These are phyloP conservation scores for Trichoderma asperellum DNA, from an alignment of 2,329 filamentous ascomycete species.

Conservation along the genomic window DNA sequence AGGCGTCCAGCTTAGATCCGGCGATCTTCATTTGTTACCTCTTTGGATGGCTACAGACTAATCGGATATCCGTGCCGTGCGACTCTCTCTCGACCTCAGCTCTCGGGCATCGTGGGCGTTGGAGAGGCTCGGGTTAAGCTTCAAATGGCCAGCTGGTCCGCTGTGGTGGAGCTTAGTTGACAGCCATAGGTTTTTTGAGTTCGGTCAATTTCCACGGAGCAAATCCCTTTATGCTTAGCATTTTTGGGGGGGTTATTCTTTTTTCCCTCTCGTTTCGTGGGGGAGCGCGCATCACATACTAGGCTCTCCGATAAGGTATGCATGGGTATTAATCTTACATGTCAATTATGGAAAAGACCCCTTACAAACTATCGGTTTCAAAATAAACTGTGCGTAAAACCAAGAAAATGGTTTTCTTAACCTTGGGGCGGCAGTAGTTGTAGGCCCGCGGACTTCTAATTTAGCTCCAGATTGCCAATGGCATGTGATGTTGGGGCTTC, in stretches of 20 bases:
- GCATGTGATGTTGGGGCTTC: too few relatives aligned
- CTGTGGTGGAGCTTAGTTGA: not conserved
- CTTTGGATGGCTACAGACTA: not conserved
- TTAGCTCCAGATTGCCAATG: not conserved
- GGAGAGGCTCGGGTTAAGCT: not conserved
- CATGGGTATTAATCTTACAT: not conserved
- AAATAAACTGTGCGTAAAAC: not conserved
- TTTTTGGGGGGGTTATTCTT: not conserved
- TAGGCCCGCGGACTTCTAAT: slow-evolving; percentile 1
- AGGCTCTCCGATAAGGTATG: not conserved
- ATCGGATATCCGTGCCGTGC: not conserved
- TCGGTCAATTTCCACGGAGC: not conserved
- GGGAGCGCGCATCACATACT: not conserved
- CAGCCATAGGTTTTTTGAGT: not conserved
- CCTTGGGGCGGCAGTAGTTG: not conserved
- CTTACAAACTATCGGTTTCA: not conserved
- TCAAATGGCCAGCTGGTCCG: not conserved
- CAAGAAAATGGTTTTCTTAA: not conserved
- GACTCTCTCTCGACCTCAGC: not conserved
- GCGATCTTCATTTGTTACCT: not conserved
- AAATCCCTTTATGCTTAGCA: not conserved
- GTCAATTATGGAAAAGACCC: not conserved
- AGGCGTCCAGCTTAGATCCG: not conserved
- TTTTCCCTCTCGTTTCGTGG: not conserved
- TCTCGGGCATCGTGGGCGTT: not conserved